Percentiles rank a stretch among this genome's conserved stretches.
These are phyloP conservation scores for Tricladium varicosporioides DNA, from an alignment of 2,329 filamentous ascomycete genomes.

Conservation along the genomic window DNA sequence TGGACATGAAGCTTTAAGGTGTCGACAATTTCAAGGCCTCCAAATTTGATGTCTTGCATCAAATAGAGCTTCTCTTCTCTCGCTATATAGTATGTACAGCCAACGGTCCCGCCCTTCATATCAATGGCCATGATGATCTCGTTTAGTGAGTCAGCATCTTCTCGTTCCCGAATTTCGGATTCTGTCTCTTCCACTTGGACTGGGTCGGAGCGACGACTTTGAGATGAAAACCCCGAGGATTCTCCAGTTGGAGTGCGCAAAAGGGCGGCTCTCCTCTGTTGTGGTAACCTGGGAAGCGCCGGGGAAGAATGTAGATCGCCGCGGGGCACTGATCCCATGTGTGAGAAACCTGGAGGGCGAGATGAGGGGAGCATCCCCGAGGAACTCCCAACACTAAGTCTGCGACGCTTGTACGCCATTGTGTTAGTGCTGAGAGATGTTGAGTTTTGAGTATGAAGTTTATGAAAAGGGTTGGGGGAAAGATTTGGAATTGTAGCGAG, in stretches of 20 bases:
- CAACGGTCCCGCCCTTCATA: constrained; percentile 66
- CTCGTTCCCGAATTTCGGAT: constrained; percentile 32
- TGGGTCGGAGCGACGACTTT: constrained; percentile 14
- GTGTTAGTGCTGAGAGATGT: constrained; percentile 2
- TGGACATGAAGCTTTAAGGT: constrained; percentile 53
- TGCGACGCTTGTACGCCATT: constrained; percentile 31
- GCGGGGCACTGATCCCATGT: constrained; percentile 19
- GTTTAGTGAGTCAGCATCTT: constrained; percentile 51
- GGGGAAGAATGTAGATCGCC: constrained; percentile 19
- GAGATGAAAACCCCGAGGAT: constrained; percentile 2
- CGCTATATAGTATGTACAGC: constrained; percentile 80
- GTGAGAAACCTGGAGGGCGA: constrained; percentile 18
- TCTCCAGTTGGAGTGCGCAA: constrained; percentile 11
- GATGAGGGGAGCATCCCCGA: constrained; percentile 11
- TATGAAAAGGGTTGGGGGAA: background rate
- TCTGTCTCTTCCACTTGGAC: constrained; percentile 28
- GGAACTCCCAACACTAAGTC: constrained; percentile 2
- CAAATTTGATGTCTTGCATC: constrained; percentile 72
- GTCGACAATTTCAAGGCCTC: constrained; percentile 67
- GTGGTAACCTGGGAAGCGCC: constrained; percentile 13
- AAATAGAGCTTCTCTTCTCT: constrained; percentile 68
- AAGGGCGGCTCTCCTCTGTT: constrained; percentile 22
- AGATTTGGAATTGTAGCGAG: background rate
- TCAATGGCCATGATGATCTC: constrained; percentile 82
- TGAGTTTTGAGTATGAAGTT: background rate